Base-by-base conservation (phyloP, 2,329 filamentous ascomycete species). In the Madurella fahalii region DNA sequence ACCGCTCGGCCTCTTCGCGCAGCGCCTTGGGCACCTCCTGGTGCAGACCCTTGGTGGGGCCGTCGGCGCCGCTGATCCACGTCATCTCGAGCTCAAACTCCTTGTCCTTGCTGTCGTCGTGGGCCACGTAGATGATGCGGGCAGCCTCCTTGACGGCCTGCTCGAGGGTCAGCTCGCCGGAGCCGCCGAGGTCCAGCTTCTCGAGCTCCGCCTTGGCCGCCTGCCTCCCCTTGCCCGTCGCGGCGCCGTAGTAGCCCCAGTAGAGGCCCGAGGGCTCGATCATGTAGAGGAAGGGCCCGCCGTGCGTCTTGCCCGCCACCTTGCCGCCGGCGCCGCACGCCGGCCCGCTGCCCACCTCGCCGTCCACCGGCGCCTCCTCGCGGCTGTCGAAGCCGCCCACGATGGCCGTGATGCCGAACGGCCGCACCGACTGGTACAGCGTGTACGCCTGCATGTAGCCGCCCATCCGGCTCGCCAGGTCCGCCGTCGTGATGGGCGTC, bases 81-180 rank as follows among this genome's bases (percentile, higher is more conserved):
- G 90, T 95, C 91, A 99, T 95, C 78, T 99, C 94, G 57, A 99
- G 80, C 83, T 99, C 94, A 68, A 97, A 99, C 62, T 97, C 94
- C 80, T 99, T 99, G 76, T 97, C 94, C 78, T 97, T 97, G 80
- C 93, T 97, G 73, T 99, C 94, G 72, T 97, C 94, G 71, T 99
- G 94, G 47, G 93, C 92, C 57, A 96, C 84, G 72, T 96, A 95
- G 74, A 99, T 97, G 74, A 99, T 99, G 58, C 91, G 81, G 53
- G 94, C 94, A 34, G 94, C 94, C 78, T 97, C 89, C 80, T 95
- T 96, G 68, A 99, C 90, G 48, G 87, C 94, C 68, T 97, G 86
- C 68, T 87, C 78, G 56, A 99, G 78, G 58, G 86, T 89, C 52
- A 97, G 81, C 86, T 80, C 58, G 47, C 81, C 86, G 52, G 84